Percentiles rank a stretch among this genome's conserved stretches.
These are phyloP conservation scores for Sonneratia alba DNA, from an alignment of 345 rosid genomes.

Conservation along the genomic window DNA sequence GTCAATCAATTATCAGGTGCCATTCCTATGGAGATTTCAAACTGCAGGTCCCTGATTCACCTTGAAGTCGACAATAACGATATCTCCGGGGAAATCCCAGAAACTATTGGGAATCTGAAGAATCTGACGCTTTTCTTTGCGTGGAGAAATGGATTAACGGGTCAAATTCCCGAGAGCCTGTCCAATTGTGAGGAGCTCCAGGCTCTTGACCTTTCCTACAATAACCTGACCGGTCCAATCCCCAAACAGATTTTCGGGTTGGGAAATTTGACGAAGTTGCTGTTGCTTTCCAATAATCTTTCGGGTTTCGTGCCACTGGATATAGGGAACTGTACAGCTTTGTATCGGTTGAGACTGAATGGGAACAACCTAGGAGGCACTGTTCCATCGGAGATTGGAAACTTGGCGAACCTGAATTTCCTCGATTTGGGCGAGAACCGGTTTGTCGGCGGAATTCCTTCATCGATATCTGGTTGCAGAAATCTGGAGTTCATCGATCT, in stretches of 20 bases:
- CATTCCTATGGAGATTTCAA: slow-evolving; percentile 29
- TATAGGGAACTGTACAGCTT: slow-evolving; percentile 65
- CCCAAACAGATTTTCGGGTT: slow-evolving; percentile 52
- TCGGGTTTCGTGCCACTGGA: slow-evolving; percentile 76
- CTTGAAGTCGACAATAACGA: slow-evolving; percentile 72
- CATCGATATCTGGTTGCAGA: slow-evolving; percentile 44
- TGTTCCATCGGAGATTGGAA: slow-evolving; percentile 75
- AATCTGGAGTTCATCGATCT: slow-evolving; percentile 75
- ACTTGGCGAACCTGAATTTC: slow-evolving; percentile 55
- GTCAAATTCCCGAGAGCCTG: slow-evolving; percentile 60
- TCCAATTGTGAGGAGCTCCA: slow-evolving; percentile 66
- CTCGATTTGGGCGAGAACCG: slow-evolving; percentile 62
- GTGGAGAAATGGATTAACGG: slow-evolving; percentile 80
- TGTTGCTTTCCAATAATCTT: slow-evolving; percentile 63
- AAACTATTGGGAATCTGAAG: slow-evolving; percentile 43
- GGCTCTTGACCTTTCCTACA: slow-evolving; percentile 87
- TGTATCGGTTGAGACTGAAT: slow-evolving; percentile 59
- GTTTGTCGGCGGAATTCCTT: slow-evolving; percentile 59
- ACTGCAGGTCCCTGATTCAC: slow-evolving; percentile 27
- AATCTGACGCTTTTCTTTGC: slow-evolving; percentile 78
- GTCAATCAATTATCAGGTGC: slow-evolving; percentile 31
- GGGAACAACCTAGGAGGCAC: slow-evolving; percentile 56
- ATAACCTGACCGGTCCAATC: slow-evolving; percentile 65
- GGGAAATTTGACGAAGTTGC: slow-evolving; percentile 69
- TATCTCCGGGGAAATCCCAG: slow-evolving; percentile 74